Percentiles rank a stretch among this genome's conserved stretches.
These are phyloP conservation scores for Apiotrichum laibachii DNA, from an alignment of 1,284 basidiomycete species.

Conservation along the genomic window DNA sequence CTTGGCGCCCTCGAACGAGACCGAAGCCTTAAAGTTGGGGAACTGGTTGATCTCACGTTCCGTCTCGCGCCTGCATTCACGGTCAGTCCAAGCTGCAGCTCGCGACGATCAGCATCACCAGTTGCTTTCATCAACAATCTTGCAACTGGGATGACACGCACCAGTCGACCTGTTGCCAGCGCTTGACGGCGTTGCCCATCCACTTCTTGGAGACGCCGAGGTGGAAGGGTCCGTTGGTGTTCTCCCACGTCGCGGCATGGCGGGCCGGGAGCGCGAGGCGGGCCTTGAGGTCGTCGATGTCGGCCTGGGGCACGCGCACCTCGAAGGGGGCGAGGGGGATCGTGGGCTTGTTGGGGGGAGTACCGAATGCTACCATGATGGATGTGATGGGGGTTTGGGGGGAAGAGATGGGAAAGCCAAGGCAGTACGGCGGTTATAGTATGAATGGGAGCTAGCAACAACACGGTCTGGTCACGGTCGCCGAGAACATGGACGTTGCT, in stretches of 20 bases:
- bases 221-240: slow-evolving; percentile 22
- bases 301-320: slow-evolving; percentile 27
- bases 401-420: too few relatives aligned
- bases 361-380: slow-evolving; percentile 20
- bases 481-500: too few relatives aligned
- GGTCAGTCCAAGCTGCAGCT: not conserved
- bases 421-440: too few relatives aligned
- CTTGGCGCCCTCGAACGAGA: slow-evolving; percentile 17
- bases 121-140: not conserved
- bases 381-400: not conserved
- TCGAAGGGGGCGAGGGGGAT: slow-evolving; percentile 34
- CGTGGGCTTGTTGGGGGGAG: slow-evolving; percentile 29
- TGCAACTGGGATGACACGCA: slow-evolving; percentile 3
- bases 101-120: not conserved
- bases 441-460: too few relatives aligned
- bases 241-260: slow-evolving; percentile 40
- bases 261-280: slow-evolving; percentile 26
- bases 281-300: slow-evolving; percentile 36
- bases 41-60: slow-evolving; percentile 33
- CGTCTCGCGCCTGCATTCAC: slow-evolving; percentile 25
- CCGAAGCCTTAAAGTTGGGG: slow-evolving; percentile 28
- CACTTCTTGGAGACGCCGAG: slow-evolving; percentile 30
- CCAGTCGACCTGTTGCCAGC: slow-evolving; percentile 37
- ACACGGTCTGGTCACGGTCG: too few relatives aligned
- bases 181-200: slow-evolving; percentile 23